A percentile compares a stretch with the other conserved stretches of the same genome.
Conservation (phyloP, 805 yeast genomes). For the Peterozyma toletana region DNA sequence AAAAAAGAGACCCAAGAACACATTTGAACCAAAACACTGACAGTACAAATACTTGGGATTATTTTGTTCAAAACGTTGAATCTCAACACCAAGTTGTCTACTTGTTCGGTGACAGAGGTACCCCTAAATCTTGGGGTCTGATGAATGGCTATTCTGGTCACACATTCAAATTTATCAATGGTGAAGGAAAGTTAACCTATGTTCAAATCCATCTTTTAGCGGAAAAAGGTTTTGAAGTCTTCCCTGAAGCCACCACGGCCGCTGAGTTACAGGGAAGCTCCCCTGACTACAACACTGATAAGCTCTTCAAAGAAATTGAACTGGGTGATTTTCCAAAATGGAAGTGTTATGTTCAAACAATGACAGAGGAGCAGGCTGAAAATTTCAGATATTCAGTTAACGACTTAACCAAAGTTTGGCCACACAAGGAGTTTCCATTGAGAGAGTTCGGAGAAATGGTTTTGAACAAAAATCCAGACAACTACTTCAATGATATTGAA, state of each 20-base stretch:
- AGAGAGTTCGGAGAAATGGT: slow-evolving; percentile 48
- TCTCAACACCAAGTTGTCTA: slow-evolving; percentile 49
- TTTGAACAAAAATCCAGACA: slow-evolving; percentile 47
- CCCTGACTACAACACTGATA: slow-evolving; percentile 41
- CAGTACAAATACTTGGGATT: slow-evolving; percentile 52
- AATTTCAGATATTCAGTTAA: slow-evolving; percentile 38
- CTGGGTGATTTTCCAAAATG: slow-evolving; percentile 43
- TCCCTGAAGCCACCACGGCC: slow-evolving; percentile 29
- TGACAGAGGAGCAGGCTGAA: slow-evolving; percentile 52
- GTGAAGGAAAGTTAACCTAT: slow-evolving; percentile 41
- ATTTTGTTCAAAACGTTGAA: slow-evolving; percentile 46
- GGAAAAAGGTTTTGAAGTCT: slow-evolving; percentile 42
- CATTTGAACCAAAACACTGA: slow-evolving; percentile 39
- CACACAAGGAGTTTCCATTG: slow-evolving; percentile 47
- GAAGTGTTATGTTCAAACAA: slow-evolving; percentile 50
- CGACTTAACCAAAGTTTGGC: slow-evolving; percentile 54
- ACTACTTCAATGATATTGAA: slow-evolving; percentile 42
- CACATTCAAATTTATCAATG: slow-evolving; percentile 50
- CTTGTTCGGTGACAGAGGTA: slow-evolving; percentile 55
- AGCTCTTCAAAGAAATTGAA: slow-evolving; percentile 36
- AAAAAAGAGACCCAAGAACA: slow-evolving; percentile 63
- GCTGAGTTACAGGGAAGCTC: slow-evolving; percentile 35
- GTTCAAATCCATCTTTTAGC: slow-evolving; percentile 48
- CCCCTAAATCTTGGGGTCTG: slow-evolving; percentile 44
- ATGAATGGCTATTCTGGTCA: slow-evolving; percentile 65